These are phyloP conservation scores for Epichloe elymi DNA, from an alignment of 2,329 filamentous ascomycete genomes.

Conservation along the genomic window DNA sequence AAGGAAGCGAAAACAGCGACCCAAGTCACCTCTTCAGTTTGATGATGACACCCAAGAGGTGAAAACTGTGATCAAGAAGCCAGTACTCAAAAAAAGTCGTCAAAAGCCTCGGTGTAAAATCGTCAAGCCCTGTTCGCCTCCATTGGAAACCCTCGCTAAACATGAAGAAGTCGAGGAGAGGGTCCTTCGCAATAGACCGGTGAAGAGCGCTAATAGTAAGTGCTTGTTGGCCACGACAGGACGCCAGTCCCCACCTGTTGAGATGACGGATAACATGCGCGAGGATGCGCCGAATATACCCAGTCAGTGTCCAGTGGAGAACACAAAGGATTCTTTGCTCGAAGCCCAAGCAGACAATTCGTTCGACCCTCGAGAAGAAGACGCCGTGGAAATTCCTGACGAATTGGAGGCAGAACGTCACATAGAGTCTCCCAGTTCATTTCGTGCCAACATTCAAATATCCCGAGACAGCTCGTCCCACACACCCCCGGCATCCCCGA, in stretches of 20 bases:
- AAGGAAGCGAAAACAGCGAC: slow-evolving; percentile 19
- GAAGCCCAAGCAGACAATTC: background rate
- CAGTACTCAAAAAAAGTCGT: slow-evolving; percentile 1
- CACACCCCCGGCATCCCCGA: background rate
- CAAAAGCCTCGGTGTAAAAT: background rate
- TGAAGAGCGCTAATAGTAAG: background rate
- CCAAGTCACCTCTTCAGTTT: slow-evolving; percentile 21
- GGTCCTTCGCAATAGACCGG: background rate
- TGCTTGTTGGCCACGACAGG: background rate
- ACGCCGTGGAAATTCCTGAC: background rate
- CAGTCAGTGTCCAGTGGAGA: background rate
- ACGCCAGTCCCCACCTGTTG: background rate
- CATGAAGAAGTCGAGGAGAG: background rate
- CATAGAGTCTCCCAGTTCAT: background rate
- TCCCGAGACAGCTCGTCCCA: background rate
- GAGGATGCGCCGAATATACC: background rate
- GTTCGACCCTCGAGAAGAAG: background rate
- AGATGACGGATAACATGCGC: background rate
- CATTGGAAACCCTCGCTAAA: background rate
- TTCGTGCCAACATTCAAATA: background rate
- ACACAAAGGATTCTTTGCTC: background rate
- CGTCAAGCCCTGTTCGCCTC: background rate
- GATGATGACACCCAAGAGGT: slow-evolving; percentile 18
- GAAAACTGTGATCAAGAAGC: slow-evolving; percentile 4
- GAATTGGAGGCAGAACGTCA: background rate